phyloP scores from a whole-genome alignment of 768 basidiomycete genomes.

The Scleroderma bovista region DNA sequence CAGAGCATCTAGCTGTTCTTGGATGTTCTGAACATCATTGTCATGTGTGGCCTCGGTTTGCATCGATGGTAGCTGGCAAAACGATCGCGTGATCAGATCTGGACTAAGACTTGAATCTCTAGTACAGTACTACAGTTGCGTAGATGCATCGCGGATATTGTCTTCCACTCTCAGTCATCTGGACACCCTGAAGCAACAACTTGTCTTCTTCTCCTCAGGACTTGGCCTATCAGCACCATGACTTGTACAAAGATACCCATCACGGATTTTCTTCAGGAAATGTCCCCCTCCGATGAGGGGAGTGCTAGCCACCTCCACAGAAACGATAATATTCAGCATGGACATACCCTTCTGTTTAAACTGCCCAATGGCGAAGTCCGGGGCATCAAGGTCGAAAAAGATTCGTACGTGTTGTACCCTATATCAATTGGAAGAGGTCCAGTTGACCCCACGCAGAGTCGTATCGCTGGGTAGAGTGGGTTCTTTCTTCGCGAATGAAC shows the following conservation, averaged over 20 bases:
- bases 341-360: constrained; percentile 73
- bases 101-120: too few relatives aligned
- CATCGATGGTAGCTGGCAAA: not conserved
- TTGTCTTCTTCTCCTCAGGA: too few relatives aligned
- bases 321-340: constrained; percentile 45
- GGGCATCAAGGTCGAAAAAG: constrained; percentile 64
- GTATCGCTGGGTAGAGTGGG: constrained; percentile 83
- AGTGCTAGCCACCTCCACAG: constrained; percentile 9
- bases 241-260: not conserved
- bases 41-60: not conserved
- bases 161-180: too few relatives aligned
- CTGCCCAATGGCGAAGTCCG: constrained; percentile 78
- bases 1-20: constrained; percentile 21
- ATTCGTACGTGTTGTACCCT: constrained; percentile 47
- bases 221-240: too few relatives aligned
- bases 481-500: constrained; percentile 68
- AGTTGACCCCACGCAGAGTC: constrained; percentile 38
- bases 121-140: too few relatives aligned
- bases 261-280: constrained; percentile 1
- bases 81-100: not conserved
- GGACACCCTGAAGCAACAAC: too few relatives aligned
- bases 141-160: too few relatives aligned
- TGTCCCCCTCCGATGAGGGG: constrained; percentile 11
- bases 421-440: not conserved
- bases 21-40: constrained; percentile 10